A percentile compares a stretch with the other conserved stretches of the same genome.
Conservation (phyloP, 1,284 basidiomycete genomes). For the Cutaneotrichosporon arboriforme region DNA sequence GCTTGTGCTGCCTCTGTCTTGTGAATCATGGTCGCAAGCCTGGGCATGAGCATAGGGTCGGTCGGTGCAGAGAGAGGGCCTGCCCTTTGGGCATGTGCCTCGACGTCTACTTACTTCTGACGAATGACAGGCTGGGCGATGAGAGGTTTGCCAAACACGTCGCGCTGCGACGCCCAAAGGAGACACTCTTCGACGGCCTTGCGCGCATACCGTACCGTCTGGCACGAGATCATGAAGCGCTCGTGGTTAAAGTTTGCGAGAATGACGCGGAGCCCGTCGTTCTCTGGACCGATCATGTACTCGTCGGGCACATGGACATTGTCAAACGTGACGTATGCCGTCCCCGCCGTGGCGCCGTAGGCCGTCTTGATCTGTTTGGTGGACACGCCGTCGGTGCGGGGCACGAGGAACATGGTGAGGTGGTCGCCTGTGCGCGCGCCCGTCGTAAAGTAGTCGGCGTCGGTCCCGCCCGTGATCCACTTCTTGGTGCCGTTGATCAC, state of each 20-base stretch:
- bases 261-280: conserved; percentile 75
- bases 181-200: conserved; percentile 46
- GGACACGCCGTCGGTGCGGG: conserved; percentile 69
- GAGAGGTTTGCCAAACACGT: conserved; percentile 77
- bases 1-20: conserved; percentile 75
- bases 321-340: conserved; percentile 80
- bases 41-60: too few relatives aligned
- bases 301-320: conserved; percentile 77
- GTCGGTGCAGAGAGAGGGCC: background rate
- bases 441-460: conserved; percentile 44
- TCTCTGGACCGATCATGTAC: conserved; percentile 78
- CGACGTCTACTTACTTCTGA: conserved; percentile 41
- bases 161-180: conserved; percentile 67
- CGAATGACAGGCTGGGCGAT: conserved; percentile 77
- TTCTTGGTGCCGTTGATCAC: conserved; percentile 82
- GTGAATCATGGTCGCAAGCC: conserved; percentile 73
- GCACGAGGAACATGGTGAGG: conserved; percentile 77
- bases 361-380: conserved; percentile 82
- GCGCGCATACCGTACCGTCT: conserved; percentile 14
- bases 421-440: conserved; percentile 58
- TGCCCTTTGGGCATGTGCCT: background rate
- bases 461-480: conserved; percentile 86
- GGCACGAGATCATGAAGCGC: conserved; percentile 14
- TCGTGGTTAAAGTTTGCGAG: conserved; percentile 48
- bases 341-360: conserved; percentile 71